Conservation (phyloP, 495 filamentous ascomycete species). For the Aspergillus heteromorphus region DNA sequence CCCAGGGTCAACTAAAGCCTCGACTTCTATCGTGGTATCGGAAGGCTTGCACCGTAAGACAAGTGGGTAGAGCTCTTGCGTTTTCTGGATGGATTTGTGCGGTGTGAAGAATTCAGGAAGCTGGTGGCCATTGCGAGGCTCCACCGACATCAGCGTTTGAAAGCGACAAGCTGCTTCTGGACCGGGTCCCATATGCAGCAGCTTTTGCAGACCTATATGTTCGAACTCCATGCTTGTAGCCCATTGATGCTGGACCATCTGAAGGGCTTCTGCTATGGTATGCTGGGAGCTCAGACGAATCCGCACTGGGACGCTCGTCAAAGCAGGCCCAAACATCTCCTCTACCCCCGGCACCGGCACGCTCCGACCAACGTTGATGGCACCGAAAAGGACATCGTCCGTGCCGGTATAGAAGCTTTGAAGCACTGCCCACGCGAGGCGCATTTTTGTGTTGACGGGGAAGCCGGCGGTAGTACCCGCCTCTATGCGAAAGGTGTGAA, state of each 20-base stretch:
- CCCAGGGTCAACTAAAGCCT: not conserved
- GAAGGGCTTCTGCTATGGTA: not conserved
- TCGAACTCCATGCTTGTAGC: constrained; percentile 27
- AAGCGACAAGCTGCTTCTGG: constrained; percentile 30
- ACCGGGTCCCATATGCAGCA: constrained; percentile 25
- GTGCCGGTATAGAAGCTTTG: constrained; percentile 3
- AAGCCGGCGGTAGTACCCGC: not conserved
- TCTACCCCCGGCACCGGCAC: constrained; percentile 5
- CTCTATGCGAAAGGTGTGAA: not conserved
- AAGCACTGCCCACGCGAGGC: constrained; percentile 3
- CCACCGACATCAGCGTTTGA: constrained; percentile 26
- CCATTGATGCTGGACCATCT: constrained; percentile 24
- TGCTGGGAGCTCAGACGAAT: not conserved
- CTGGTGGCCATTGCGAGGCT: constrained; percentile 22
- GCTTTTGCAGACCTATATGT: constrained; percentile 40
- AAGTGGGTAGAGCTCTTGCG: constrained; percentile 13
- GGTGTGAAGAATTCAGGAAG: constrained; percentile 4
- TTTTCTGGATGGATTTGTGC: constrained; percentile 12
- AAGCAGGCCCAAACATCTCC: constrained; percentile 1
- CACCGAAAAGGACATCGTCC: constrained; percentile 3
- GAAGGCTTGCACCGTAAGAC: constrained; percentile 36
- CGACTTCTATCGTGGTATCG: constrained; percentile 6
- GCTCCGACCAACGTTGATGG: constrained; percentile 1
- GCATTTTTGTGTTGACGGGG: constrained; percentile 8
- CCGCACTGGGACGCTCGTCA: constrained; percentile 2